Percentiles rank a stretch among this genome's conserved stretches.
phyloP scores from a whole-genome alignment of 192 early-diverging fungal species.

The Geranomyces variabilis region DNA sequence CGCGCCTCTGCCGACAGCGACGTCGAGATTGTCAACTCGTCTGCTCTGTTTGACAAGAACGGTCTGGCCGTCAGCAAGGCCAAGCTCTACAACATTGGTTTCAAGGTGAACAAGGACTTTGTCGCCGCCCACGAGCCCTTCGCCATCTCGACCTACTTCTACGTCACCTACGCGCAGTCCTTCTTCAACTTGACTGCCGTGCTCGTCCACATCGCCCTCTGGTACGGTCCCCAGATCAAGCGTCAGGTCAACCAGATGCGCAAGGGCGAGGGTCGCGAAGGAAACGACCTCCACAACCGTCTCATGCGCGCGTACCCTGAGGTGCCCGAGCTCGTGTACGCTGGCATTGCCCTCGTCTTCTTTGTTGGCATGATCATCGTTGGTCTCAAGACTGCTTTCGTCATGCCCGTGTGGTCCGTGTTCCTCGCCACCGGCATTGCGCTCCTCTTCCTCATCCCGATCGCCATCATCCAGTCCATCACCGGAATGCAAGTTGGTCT shows the following conservation, averaged over 20 bases:
- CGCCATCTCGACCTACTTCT: slow-evolving; percentile 5
- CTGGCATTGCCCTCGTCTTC: slow-evolving; percentile 47
- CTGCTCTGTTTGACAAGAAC: slow-evolving; percentile 36
- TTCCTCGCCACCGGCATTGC: slow-evolving; percentile 32
- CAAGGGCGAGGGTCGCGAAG: slow-evolving; percentile 35
- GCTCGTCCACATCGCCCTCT: slow-evolving; percentile 58
- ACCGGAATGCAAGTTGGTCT: slow-evolving; percentile 77
- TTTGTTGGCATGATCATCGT: slow-evolving; percentile 51
- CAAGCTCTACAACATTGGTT: slow-evolving; percentile 32
- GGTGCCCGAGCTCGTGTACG: slow-evolving; percentile 67
- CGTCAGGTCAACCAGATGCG: slow-evolving; percentile 37
- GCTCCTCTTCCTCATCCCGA: slow-evolving; percentile 36
- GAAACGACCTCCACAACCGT: slow-evolving; percentile 68
- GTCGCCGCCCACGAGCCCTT: slow-evolving; percentile 11
- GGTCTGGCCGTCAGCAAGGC: slow-evolving; percentile 1
- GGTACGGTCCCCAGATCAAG: slow-evolving; percentile 59
- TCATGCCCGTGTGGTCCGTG: slow-evolving; percentile 76
- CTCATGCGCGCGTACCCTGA: slow-evolving; percentile 74
- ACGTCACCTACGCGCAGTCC: background rate
- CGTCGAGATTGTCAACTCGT: background rate
- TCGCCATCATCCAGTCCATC: slow-evolving; percentile 81
- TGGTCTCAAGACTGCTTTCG: slow-evolving; percentile 57
- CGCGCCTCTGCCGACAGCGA: too few species aligned
- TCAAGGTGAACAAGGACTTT: slow-evolving; percentile 43
- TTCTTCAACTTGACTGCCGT: slow-evolving; percentile 48